These are phyloP conservation scores for Talaromyces sp. DNA, from an alignment of 2,329 filamentous ascomycete genomes.

Conservation along the genomic window DNA sequence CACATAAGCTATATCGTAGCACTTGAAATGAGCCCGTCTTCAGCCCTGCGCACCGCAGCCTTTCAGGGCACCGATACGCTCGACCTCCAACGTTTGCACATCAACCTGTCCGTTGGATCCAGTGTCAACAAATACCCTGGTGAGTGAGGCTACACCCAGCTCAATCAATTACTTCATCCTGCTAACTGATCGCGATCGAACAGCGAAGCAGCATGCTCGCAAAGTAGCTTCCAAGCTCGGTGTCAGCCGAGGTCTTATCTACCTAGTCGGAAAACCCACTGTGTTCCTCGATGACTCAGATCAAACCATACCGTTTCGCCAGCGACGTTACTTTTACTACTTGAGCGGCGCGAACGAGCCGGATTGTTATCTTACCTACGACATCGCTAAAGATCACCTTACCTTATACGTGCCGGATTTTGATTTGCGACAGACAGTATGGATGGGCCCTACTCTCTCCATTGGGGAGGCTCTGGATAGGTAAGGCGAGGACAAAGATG, in stretches of 20 bases:
- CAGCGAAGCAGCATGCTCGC: conserved; percentile 49
- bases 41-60: background rate
- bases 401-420: conserved; percentile 69
- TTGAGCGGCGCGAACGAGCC: conserved; percentile 51
- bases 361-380: conserved; percentile 54
- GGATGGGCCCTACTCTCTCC: conserved; percentile 39
- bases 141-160: conserved; percentile 16
- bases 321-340: conserved; percentile 60
- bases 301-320: conserved; percentile 52
- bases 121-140: conserved; percentile 40
- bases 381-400: conserved; percentile 56
- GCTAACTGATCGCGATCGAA: background rate
- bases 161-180: background rate
- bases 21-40: background rate
- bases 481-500: conserved; percentile 19
- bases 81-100: conserved; percentile 21
- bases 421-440: conserved; percentile 47
- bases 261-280: conserved; percentile 50
- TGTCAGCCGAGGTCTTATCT: conserved; percentile 48
- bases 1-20: background rate
- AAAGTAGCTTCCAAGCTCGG: conserved; percentile 42
- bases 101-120: conserved; percentile 26
- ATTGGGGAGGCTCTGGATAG: conserved; percentile 55
- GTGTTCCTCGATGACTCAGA: conserved; percentile 55
- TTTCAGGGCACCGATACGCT: background rate